Evolutionary conservation across 2,329 filamentous ascomycete species (phyloP), one percentile per base, ranked within the genome.

Genomic region (Fusarium incarnatum): DNA sequence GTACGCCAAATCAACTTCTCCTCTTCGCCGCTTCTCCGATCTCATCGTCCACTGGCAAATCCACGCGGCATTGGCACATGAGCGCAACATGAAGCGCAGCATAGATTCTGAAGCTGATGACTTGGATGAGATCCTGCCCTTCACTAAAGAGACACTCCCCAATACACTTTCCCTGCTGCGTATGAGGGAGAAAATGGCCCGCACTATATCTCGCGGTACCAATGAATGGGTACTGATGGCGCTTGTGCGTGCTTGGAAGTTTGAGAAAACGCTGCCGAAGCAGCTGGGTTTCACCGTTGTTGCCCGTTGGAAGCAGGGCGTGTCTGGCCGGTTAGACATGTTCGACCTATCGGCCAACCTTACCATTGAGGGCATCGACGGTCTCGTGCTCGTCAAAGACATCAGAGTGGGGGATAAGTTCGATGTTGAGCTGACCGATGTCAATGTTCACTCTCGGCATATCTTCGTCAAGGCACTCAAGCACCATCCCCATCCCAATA

Each of bases 11-110:
- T 85, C 85, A 41, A 92, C 90, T 10, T 90, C 87, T 52, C 90
- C 90, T 20, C 82, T 92, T n/a, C 87, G 90, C 34, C 86, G 90
- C 45, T 91, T 86, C 77, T 79, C 82, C 8, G 90, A 92, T 77
- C 79, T 92, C 48, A 76, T 92, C 32, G 84, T 87, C 3, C 89
- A 91, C 79, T 91, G 88, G 87, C 89, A 92, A 77, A 87, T 92
- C 66, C 85, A 90, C 73, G 86, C 85, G 4, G 85, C 87, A 12
- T 79, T 92, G 32, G 79, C 81, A 16, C 78, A 83, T 62, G 84
- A 86, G 70, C 80, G 83, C 11, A 73, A 79, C 40, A 66, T 65
- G 25, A 60, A 73, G 44, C 70, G 75, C 20, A 61, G 56, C 16
- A 66, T 81, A 37, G 71, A 78, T 27, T 54, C 73, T 10, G 40